Base-by-base conservation (phyloP, 2,329 filamentous ascomycete species). In the Chaetomium olivaceum region DNA sequence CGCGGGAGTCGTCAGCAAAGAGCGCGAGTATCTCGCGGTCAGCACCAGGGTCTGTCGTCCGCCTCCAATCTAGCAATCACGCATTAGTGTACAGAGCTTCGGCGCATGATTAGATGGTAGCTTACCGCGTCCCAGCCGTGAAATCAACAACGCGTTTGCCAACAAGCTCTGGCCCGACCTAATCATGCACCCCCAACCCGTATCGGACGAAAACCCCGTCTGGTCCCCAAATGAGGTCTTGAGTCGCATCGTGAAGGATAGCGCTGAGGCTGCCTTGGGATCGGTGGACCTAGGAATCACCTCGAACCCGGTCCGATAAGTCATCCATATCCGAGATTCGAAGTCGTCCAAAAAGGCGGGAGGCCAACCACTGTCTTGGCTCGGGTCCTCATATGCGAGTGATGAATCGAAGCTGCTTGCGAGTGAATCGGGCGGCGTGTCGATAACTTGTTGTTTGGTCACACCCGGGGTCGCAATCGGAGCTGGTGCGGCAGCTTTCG, bases 101-200 rank as follows among this genome's bases (percentile, higher is more conserved):
- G 23, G 46, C 21, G 48, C 52, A 29, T 23, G 31, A 5, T 14
- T 6, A 43, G 14, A 4, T 19, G 23, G 29, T 21, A 33, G 63
- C 78, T 69, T 82, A 93, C 91, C 90, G 84, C 95, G 87, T 23
- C 95, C 94, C 25, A 97, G 80, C 48, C 85, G 82, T 57, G 93
- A 80, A 63, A 91, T 84, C 21, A 87, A 79, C 72, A 98, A 82
- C 1, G 94, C 85, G 77, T 98, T 99, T 54, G 94, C 94, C 51
- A 99, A 82, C 29, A 99, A 83, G 73, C 92, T 94, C 80, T 99
- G 95, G 3, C 95, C 95, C 6, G 94, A 97, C 66, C 95, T 85
- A 72, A 99, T 98, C 95, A 99, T 99, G 75, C 95, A 99, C 0
- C 95, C 95, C 93, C 96, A 99, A 60, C 95, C 95, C 11, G 92